Percentiles rank a stretch among this genome's conserved stretches.
These are phyloP conservation scores for Phytophthora pluvialis DNA, from an alignment of 352 stramenopile species.

Conservation along the genomic window DNA sequence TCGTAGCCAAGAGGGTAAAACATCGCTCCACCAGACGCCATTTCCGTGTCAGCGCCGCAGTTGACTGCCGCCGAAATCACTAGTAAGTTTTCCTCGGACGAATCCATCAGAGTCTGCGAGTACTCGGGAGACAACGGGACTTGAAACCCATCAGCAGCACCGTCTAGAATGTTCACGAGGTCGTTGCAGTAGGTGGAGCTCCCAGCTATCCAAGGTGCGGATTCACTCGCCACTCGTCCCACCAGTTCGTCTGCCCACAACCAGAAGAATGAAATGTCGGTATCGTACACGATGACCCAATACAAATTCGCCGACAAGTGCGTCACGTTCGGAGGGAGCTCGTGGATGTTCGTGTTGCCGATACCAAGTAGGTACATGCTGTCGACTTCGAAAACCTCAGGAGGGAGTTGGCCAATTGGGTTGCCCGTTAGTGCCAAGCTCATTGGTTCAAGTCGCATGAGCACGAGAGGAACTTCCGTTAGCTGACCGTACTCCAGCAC, in stretches of 20 bases:
- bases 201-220: slow-evolving; percentile 17
- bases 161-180: slow-evolving; percentile 20
- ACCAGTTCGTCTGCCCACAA: slow-evolving; percentile 3
- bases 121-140: slow-evolving; percentile 19
- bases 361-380: slow-evolving; percentile 21
- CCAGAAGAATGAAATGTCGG: slow-evolving; percentile 15
- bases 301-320: slow-evolving; percentile 5
- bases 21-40: not conserved
- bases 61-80: slow-evolving; percentile 5
- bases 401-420: slow-evolving; percentile 31
- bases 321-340: slow-evolving; percentile 29
- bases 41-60: not conserved
- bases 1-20: slow-evolving; percentile 27
- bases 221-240: slow-evolving; percentile 1
- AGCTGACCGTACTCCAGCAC: slow-evolving; percentile 36
- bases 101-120: slow-evolving; percentile 19
- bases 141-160: slow-evolving; percentile 6
- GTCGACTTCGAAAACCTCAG: slow-evolving; percentile 26
- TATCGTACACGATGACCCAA: slow-evolving; percentile 9
- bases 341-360: slow-evolving; percentile 22
- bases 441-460: slow-evolving; percentile 16
- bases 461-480: slow-evolving; percentile 8
- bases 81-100: slow-evolving; percentile 10
- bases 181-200: slow-evolving; percentile 21
- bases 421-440: slow-evolving; percentile 40